These are phyloP conservation scores for Moniliella sp. DNA, from an alignment of 1,284 basidiomycete genomes.

Conservation along the genomic window DNA sequence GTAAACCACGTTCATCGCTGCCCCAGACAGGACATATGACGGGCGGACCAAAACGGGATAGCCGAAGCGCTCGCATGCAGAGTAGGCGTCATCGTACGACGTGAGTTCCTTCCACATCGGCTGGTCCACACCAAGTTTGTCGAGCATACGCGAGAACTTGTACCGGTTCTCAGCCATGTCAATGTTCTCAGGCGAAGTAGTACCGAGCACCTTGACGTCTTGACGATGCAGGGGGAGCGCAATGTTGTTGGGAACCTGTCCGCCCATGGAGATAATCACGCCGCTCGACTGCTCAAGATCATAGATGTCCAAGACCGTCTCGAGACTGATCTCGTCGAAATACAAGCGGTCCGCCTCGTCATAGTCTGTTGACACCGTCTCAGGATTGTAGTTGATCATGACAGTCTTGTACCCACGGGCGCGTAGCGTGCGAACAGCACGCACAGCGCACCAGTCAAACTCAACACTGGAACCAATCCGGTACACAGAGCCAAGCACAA, in stretches of 20 bases:
- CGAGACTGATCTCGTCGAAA: conserved; percentile 92
- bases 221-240: conserved; percentile 77
- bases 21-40: conserved; percentile 90
- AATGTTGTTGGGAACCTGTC: conserved; percentile 95
- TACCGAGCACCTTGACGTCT: conserved; percentile 85
- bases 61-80: conserved; percentile 37
- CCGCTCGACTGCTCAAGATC: conserved; percentile 70
- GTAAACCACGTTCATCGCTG: conserved; percentile 96
- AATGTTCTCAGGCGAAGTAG: conserved; percentile 98
- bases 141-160: conserved; percentile 93
- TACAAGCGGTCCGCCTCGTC: conserved; percentile 94
- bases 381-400: conserved; percentile 99
- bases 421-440: conserved; percentile 80
- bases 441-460: conserved; percentile 98
- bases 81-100: conserved; percentile 62
- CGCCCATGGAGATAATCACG: conserved; percentile 90
- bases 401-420: conserved; percentile 83
- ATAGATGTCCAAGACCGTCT: conserved; percentile 91
- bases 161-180: conserved; percentile 96
- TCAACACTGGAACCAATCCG: conserved; percentile 96
- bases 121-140: conserved; percentile 92
- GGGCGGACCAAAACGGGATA: conserved; percentile 91
- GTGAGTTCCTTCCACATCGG: conserved; percentile 91
- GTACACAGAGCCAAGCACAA: conserved; percentile 94
- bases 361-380: conserved; percentile 95